Conservation (phyloP, 495 filamentous ascomycete genomes). For the Hypoxylon fragiforme region DNA sequence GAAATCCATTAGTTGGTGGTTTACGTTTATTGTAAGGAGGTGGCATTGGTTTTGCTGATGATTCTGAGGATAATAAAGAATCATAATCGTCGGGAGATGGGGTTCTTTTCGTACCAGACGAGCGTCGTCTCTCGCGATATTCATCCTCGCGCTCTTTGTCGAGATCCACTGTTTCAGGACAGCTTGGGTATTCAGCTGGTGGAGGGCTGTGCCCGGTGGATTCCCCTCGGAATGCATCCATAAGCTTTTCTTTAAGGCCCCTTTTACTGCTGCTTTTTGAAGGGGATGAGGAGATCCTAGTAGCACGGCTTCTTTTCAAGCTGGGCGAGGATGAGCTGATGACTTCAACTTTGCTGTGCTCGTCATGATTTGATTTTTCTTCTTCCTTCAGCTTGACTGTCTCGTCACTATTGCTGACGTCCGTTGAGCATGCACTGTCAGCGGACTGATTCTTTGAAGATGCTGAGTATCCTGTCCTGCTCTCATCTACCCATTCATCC, state of each 20-base stretch:
- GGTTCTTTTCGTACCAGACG: conserved; percentile 33
- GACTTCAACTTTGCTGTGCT: conserved; percentile 32
- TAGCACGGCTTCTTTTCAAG: conserved; percentile 53
- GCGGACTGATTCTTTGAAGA: conserved; percentile 20
- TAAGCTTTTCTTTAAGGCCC: conserved; percentile 53
- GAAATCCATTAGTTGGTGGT: conserved; percentile 64
- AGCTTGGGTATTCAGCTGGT: conserved; percentile 50
- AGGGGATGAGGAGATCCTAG: conserved; percentile 47
- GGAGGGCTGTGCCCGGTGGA: conserved; percentile 49
- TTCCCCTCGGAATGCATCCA: conserved; percentile 60
- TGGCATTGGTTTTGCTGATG: conserved; percentile 32
- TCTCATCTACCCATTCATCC: conserved; percentile 33
- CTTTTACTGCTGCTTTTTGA: conserved; percentile 43
- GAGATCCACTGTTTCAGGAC: conserved; percentile 38
- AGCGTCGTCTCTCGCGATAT: conserved; percentile 35
- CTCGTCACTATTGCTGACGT: conserved; percentile 14
- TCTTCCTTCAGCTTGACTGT: conserved; percentile 9
- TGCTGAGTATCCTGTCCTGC: conserved; percentile 14
- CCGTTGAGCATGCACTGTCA: conserved; percentile 7
- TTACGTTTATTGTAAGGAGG: conserved; percentile 49
- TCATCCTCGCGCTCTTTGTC: conserved; percentile 38
- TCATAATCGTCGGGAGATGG: conserved; percentile 37
- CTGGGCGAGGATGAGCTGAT: conserved; percentile 38
- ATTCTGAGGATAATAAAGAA: conserved; percentile 40
- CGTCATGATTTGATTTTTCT: conserved; percentile 27